These are phyloP conservation scores for Phyllosticta citribraziliensis DNA, from an alignment of 2,329 filamentous ascomycete species.

Conservation along the genomic window DNA sequence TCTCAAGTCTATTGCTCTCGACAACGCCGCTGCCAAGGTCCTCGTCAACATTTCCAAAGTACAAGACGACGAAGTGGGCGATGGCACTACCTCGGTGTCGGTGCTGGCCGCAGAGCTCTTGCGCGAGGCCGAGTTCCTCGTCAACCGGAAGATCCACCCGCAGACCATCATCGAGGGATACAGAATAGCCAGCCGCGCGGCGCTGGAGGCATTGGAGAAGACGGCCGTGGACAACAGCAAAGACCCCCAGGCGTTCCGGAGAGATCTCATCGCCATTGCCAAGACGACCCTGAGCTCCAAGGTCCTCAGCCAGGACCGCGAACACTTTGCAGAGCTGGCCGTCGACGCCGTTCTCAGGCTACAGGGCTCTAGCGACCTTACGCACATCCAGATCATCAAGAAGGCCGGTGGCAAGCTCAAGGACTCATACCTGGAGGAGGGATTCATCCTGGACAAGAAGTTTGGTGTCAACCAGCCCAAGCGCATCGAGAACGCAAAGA, in stretches of 20 bases:
- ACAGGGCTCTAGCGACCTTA: slow-evolving; percentile 83
- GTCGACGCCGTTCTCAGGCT: slow-evolving; percentile 86
- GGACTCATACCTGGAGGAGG: slow-evolving; percentile 95
- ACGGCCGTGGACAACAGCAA: slow-evolving; percentile 84
- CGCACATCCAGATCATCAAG: slow-evolving; percentile 99
- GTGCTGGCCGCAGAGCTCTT: slow-evolving; percentile 91
- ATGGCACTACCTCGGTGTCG: slow-evolving; percentile 95
- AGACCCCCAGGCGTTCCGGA: slow-evolving; percentile 71
- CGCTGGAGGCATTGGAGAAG: slow-evolving; percentile 72
- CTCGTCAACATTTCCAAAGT: slow-evolving; percentile 99
- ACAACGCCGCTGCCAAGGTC: slow-evolving; percentile 97
- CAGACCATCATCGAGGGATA: slow-evolving; percentile 99
- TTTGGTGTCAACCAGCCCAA: slow-evolving; percentile 99
- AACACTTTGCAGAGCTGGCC: slow-evolving; percentile 83
- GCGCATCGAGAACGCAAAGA: slow-evolving; percentile 94
- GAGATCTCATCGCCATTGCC: slow-evolving; percentile 83
- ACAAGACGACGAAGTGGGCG: slow-evolving; percentile 96
- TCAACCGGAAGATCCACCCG: slow-evolving; percentile 97
- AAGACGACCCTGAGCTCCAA: slow-evolving; percentile 95
- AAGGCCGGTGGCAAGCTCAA: slow-evolving; percentile 96
- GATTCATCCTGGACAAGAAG: slow-evolving; percentile 98
- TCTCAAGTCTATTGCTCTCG: slow-evolving; percentile 93
- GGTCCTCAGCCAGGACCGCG: slow-evolving; percentile 85
- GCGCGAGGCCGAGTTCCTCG: slow-evolving; percentile 91
- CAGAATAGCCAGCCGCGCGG: slow-evolving; percentile 88